Conservation (phyloP, 257 asterid species). For the Voacanga thouarsii region DNA sequence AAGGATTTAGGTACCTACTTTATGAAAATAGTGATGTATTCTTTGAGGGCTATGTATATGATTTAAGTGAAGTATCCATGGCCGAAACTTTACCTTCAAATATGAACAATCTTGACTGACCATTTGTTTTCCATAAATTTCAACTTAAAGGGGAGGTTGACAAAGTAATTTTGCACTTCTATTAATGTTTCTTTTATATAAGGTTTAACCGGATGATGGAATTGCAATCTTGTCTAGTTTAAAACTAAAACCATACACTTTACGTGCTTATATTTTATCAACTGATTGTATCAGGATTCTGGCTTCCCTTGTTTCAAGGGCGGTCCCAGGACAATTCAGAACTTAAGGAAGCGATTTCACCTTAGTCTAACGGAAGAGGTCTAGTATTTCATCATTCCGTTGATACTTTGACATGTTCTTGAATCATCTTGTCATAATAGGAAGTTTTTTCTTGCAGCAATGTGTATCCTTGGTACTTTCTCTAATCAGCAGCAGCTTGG, state of each 20-base stretch:
- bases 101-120: not conserved
- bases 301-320: constrained; percentile 99
- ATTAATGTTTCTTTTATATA: not conserved
- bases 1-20: not conserved
- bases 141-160: not conserved
- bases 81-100: not conserved
- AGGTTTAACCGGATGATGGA: not conserved
- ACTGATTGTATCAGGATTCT: constrained; percentile 62
- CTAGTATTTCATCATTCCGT: constrained; percentile 19
- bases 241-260: not conserved
- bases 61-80: not conserved
- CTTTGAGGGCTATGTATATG: not conserved
- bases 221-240: not conserved
- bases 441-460: constrained; percentile 57
- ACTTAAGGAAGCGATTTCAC: constrained; percentile 97
- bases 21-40: not conserved
- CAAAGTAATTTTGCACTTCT: not conserved
- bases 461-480: constrained; percentile 99
- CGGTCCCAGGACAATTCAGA: constrained; percentile 92
- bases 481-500: constrained; percentile 98
- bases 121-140: not conserved
- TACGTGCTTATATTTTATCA: not conserved
- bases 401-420: constrained; percentile 5
- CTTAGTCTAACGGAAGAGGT: constrained; percentile 98
- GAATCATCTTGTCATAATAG: constrained; percentile 14